phyloP scores from a whole-genome alignment of 2,329 filamentous ascomycete genomes.

The Cadophora malorum region DNA sequence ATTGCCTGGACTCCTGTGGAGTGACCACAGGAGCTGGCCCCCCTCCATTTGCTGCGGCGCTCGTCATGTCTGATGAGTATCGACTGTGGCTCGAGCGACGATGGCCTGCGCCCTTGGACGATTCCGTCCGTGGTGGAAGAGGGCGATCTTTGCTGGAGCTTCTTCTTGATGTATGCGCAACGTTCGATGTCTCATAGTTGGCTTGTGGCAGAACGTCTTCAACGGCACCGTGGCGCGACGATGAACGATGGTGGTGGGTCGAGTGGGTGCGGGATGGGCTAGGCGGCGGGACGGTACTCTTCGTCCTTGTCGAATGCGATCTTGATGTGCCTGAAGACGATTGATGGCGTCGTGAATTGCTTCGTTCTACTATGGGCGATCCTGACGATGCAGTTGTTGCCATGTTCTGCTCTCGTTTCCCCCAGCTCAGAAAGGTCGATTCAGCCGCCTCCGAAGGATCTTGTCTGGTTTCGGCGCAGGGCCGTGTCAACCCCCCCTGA shows the following conservation, averaged over 20 bases:
- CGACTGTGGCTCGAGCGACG: conserved; percentile 45
- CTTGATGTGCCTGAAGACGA: conserved; percentile 37
- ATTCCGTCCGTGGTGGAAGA: conserved; percentile 38
- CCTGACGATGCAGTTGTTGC: conserved; percentile 36
- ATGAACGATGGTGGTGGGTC: conserved; percentile 44
- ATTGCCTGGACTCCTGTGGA: conserved; percentile 55
- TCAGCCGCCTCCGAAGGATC: conserved; percentile 17
- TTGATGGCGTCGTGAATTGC: conserved; percentile 39
- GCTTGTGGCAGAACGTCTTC: conserved; percentile 60
- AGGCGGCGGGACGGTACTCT: conserved; percentile 29
- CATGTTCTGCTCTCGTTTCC: conserved; percentile 27
- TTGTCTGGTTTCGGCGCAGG: conserved; percentile 18
- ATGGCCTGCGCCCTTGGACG: conserved; percentile 48
- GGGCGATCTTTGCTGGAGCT: conserved; percentile 43
- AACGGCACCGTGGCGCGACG: conserved; percentile 49
- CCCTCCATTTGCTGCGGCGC: conserved; percentile 59
- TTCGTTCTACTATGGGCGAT: conserved; percentile 38
- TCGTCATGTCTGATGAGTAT: conserved; percentile 55
- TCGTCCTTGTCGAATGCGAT: conserved; percentile 42
- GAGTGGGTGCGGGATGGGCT: conserved; percentile 36
- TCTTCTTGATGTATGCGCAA: conserved; percentile 52
- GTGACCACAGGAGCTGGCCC: conserved; percentile 57
- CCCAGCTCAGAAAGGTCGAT: conserved; percentile 5
- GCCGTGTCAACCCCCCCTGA: conserved; percentile 13
- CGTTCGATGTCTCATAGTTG: conserved; percentile 76